Evolutionary conservation across 2,329 filamentous ascomycete genomes (phyloP).

Genomic region (Colletotrichum falcatum): DNA sequence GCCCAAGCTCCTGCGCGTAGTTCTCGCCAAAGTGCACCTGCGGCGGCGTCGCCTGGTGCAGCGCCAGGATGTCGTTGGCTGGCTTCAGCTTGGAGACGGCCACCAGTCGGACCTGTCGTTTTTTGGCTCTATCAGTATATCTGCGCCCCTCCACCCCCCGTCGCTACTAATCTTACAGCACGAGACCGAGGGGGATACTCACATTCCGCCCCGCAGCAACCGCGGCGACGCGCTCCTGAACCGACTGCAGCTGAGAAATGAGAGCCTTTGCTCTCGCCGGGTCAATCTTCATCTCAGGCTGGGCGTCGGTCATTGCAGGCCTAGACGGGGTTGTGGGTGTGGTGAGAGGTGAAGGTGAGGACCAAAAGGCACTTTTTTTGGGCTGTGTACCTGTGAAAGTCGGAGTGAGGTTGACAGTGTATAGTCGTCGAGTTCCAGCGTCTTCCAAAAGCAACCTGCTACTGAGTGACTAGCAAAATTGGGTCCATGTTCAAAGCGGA

Average conservation of each 20-base stretch:
- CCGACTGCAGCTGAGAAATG: constrained; percentile 69
- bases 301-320: constrained; percentile 39
- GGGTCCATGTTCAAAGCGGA: not conserved
- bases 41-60: constrained; percentile 69
- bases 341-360: not conserved
- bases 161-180: not conserved
- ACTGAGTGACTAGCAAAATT: constrained; percentile 17
- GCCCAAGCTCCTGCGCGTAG: constrained; percentile 88
- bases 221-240: constrained; percentile 68
- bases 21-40: constrained; percentile 91
- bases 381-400: not conserved
- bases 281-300: constrained; percentile 70
- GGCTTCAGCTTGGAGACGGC: constrained; percentile 98
- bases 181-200: constrained; percentile 47
- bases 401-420: constrained; percentile 1
- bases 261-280: constrained; percentile 72
- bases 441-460: constrained; percentile 14
- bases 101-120: constrained; percentile 80
- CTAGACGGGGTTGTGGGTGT: not conserved
- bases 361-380: not conserved
- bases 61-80: constrained; percentile 86
- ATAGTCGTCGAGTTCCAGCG: constrained; percentile 32
- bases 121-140: not conserved
- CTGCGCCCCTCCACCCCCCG: not conserved
- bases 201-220: constrained; percentile 67